Conservation (phyloP, 2,329 filamentous ascomycete species). For the Tolypocladium sp. region DNA sequence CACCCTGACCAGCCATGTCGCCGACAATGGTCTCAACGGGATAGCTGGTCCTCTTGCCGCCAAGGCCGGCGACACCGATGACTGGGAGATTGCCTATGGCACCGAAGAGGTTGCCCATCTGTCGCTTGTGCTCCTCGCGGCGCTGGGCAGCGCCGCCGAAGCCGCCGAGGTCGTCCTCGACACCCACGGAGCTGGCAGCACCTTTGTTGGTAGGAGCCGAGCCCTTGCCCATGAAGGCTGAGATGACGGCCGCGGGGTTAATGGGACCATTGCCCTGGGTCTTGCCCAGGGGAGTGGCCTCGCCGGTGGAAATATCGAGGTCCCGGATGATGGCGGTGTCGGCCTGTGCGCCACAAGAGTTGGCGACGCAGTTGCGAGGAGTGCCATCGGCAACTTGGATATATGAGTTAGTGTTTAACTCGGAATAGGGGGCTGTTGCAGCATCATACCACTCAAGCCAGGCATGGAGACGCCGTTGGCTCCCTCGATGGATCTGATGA, state of each 20-base stretch:
- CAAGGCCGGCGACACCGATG: conserved; percentile 6
- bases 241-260: conserved; percentile 45
- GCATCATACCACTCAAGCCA: conserved; percentile 32
- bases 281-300: conserved; percentile 49
- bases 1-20: conserved; percentile 43
- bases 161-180: conserved; percentile 31
- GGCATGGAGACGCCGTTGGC: conserved; percentile 56
- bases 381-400: conserved; percentile 50
- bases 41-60: conserved; percentile 28
- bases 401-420: neutral
- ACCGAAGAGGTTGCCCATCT: conserved; percentile 19
- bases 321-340: conserved; percentile 61
- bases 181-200: conserved; percentile 19
- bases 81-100: neutral
- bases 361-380: conserved; percentile 54
- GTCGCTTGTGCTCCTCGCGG: conserved; percentile 14
- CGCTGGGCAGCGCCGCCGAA: conserved; percentile 9
- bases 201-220: conserved; percentile 28
- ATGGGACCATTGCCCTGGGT: conserved; percentile 51
- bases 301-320: conserved; percentile 43
- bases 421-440: neutral
- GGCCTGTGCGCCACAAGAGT: conserved; percentile 53
- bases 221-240: conserved; percentile 48
- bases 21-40: conserved; percentile 43
- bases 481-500: conserved; percentile 45